These are phyloP conservation scores for Tetrahymena thermophila DNA, from an alignment of 73 alveolate species.

Conservation along the genomic window DNA sequence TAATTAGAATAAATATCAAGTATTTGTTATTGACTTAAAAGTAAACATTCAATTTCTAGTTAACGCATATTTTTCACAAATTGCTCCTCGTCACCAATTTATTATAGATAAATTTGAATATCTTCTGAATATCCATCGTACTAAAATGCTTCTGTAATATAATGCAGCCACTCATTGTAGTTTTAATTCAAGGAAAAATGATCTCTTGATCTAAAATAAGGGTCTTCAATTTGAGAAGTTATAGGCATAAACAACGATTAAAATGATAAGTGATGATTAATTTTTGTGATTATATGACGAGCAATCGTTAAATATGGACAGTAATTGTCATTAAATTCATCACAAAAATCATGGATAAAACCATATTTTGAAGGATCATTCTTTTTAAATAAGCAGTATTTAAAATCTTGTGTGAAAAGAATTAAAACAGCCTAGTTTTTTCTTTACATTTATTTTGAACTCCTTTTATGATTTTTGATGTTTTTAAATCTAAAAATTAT, in stretches of 20 bases:
- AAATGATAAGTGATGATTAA: not conserved
- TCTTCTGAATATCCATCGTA: not conserved
- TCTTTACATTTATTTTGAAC: not conserved
- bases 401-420: not conserved
- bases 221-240: not conserved
- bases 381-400: not conserved
- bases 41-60: not conserved
- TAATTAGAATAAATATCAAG: not conserved
- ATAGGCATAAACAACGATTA: not conserved
- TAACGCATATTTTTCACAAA: not conserved
- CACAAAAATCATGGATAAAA: not conserved
- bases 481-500: not conserved
- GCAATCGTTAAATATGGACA: not conserved
- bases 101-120: not conserved
- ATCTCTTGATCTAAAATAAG: not conserved
- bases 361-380: not conserved
- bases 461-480: not conserved
- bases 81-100: not conserved
- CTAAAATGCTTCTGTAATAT: not conserved
- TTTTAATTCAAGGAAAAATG: not conserved
- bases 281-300: not conserved
- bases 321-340: not conserved
- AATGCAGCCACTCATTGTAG: not conserved
- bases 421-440: not conserved
- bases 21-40: not conserved